Percentiles rank a stretch among this genome's conserved stretches.
phyloP scores from a whole-genome alignment of 129 eudicot species.

The Tagetes erecta region DNA sequence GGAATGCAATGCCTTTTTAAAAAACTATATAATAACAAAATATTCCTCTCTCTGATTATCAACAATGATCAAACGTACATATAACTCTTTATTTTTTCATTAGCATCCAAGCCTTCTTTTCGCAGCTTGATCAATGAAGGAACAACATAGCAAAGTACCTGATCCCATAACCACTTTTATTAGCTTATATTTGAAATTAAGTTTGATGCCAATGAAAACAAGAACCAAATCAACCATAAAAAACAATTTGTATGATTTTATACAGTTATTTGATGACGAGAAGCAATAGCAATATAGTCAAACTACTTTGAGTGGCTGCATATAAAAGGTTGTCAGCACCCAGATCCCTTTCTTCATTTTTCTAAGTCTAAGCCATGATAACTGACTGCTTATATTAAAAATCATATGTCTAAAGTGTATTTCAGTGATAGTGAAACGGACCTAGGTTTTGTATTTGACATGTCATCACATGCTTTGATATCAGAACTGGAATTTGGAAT shows the following conservation, averaged over 20 bases:
- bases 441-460: conserved; percentile 2
- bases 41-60: conserved; percentile 49
- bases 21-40: conserved; percentile 12
- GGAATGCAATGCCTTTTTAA: conserved; percentile 18
- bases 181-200: conserved; percentile 25
- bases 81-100: conserved; percentile 95
- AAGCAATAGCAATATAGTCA: not conserved
- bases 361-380: not conserved
- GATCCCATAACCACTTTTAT: conserved; percentile 27
- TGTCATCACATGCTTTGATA: conserved; percentile 16
- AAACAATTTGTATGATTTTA: not conserved
- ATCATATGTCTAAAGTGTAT: not conserved
- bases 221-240: conserved; percentile 19
- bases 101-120: conserved; percentile 97
- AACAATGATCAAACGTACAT: conserved; percentile 73
- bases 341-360: not conserved
- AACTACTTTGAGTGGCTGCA: not conserved
- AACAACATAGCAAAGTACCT: conserved; percentile 80
- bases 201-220: not conserved
- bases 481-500: conserved; percentile 7
- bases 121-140: conserved; percentile 96
- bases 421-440: conserved; percentile 2
- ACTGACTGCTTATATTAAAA: not conserved
- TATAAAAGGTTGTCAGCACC: conserved; percentile 3
- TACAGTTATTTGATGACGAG: not conserved